Percentiles rank a stretch among this genome's conserved stretches.
phyloP scores from a whole-genome alignment of 2,329 filamentous ascomycete genomes.

The Penicillium expansum region DNA sequence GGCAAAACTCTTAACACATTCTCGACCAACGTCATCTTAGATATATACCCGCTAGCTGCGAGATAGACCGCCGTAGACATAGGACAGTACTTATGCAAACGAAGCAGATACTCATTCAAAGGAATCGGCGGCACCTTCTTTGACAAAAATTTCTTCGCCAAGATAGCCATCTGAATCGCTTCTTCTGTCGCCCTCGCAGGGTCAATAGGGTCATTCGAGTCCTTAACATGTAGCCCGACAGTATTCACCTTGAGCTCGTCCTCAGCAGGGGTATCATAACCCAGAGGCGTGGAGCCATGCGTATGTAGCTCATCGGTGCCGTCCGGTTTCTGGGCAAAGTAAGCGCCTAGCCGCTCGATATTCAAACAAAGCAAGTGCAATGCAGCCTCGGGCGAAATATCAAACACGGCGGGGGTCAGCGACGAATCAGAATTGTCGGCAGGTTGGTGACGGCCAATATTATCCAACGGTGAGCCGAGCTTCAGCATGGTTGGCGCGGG shows the following conservation, averaged over 20 bases:
- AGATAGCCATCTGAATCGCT: slow-evolving; percentile 75
- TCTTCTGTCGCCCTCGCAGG: slow-evolving; percentile 63
- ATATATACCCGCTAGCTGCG: slow-evolving; percentile 82
- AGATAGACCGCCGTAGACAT: slow-evolving; percentile 94
- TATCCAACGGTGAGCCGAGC: slow-evolving; percentile 10
- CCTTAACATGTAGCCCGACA: slow-evolving; percentile 38
- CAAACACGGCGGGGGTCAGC: slow-evolving; percentile 52
- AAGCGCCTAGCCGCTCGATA: slow-evolving; percentile 58
- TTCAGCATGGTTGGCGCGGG: slow-evolving; percentile 16
- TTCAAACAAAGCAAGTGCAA: slow-evolving; percentile 74
- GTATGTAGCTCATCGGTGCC: slow-evolving; percentile 35
- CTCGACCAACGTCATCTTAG: slow-evolving; percentile 74
- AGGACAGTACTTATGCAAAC: slow-evolving; percentile 86
- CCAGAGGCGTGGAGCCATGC: slow-evolving; percentile 45
- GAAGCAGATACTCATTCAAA: slow-evolving; percentile 78
- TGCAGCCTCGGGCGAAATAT: slow-evolving; percentile 68
- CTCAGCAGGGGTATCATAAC: slow-evolving; percentile 24
- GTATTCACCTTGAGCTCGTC: slow-evolving; percentile 23
- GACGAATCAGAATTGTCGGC: neutral
- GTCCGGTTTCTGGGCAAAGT: slow-evolving; percentile 53
- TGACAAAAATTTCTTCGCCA: slow-evolving; percentile 90
- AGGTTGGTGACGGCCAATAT: neutral
- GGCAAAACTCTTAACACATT: slow-evolving; percentile 75
- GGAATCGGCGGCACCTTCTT: slow-evolving; percentile 81
- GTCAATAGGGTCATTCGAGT: slow-evolving; percentile 49